phyloP scores from a whole-genome alignment of 305 asterid species.

The Fraxinus angustifolia region DNA sequence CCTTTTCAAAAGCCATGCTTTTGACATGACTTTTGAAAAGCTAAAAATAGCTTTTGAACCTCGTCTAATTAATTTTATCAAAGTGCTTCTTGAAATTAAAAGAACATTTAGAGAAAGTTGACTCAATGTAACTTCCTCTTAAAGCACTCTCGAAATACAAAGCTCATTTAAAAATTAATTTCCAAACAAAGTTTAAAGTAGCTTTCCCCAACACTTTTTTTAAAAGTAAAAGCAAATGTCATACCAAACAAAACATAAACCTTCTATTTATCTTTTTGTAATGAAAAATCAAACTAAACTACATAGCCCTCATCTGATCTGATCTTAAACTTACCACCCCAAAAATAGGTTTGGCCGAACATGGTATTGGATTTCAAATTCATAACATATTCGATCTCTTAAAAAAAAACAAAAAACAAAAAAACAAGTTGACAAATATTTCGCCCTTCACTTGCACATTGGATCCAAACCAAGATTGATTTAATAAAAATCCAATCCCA shows the following conservation, averaged over 20 bases:
- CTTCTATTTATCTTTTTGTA: not conserved
- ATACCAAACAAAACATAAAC: not conserved
- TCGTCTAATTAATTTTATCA: not conserved
- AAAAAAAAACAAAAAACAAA: too few species aligned
- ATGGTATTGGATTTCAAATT: not conserved
- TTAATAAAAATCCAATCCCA: not conserved
- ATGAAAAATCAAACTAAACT: not conserved
- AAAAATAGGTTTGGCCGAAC: not conserved
- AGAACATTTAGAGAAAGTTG: too few species aligned
- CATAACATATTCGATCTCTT: not conserved
- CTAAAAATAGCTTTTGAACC: too few species aligned
- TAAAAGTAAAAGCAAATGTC: not conserved
- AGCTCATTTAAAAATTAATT: too few species aligned
- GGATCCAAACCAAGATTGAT: not conserved
- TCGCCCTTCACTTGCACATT: not conserved
- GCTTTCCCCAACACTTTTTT: not conserved
- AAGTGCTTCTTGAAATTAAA: too few species aligned
- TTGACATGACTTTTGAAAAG: not conserved
- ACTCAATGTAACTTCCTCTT: not conserved
- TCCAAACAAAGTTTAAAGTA: too few species aligned
- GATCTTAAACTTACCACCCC: not conserved
- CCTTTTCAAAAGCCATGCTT: too few species aligned
- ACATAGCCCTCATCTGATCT: not conserved
- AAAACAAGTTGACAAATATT: not conserved
- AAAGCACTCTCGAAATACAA: too few species aligned